These are phyloP conservation scores for Lipomyces sp. DNA, from an alignment of 805 yeast genomes.

Conservation along the genomic window DNA sequence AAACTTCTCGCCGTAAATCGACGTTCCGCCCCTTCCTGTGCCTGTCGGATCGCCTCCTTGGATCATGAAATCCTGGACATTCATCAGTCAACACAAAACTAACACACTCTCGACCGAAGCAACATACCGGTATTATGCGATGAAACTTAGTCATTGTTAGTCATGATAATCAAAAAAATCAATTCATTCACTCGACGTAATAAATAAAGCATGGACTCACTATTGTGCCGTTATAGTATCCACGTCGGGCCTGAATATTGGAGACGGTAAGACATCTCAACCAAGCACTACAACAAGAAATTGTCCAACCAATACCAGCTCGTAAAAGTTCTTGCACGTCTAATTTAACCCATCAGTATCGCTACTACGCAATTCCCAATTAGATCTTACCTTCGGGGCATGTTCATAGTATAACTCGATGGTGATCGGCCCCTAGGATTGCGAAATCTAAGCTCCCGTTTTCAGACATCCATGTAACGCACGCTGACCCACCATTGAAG, in stretches of 20 bases:
- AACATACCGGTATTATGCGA: slow-evolving; percentile 30
- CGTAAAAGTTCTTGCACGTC: slow-evolving; percentile 30
- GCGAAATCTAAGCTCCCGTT: background rate
- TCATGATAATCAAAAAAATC: background rate
- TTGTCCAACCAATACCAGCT: slow-evolving; percentile 7
- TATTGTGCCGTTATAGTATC: slow-evolving; percentile 36
- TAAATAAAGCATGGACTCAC: slow-evolving; percentile 5
- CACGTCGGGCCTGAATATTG: slow-evolving; percentile 32
- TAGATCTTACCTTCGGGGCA: slow-evolving; percentile 33
- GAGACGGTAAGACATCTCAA: background rate
- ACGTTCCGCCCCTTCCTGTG: slow-evolving; percentile 37
- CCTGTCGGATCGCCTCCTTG: slow-evolving; percentile 41
- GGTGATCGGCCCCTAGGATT: slow-evolving; percentile 30
- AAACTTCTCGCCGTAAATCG: slow-evolving; percentile 28
- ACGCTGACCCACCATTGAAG: slow-evolving; percentile 21
- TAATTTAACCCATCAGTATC: background rate
- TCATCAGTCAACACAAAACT: too few relatives aligned
- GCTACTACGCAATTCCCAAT: background rate
- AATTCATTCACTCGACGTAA: background rate
- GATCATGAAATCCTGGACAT: slow-evolving; percentile 36
- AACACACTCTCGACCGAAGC: background rate
- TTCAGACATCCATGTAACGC: background rate
- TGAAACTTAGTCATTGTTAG: slow-evolving; percentile 28
- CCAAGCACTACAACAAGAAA: background rate
- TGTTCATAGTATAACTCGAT: slow-evolving; percentile 34